Evolutionary conservation across 768 basidiomycete species (phyloP).

Genomic region (Naganishia antarctica): DNA sequence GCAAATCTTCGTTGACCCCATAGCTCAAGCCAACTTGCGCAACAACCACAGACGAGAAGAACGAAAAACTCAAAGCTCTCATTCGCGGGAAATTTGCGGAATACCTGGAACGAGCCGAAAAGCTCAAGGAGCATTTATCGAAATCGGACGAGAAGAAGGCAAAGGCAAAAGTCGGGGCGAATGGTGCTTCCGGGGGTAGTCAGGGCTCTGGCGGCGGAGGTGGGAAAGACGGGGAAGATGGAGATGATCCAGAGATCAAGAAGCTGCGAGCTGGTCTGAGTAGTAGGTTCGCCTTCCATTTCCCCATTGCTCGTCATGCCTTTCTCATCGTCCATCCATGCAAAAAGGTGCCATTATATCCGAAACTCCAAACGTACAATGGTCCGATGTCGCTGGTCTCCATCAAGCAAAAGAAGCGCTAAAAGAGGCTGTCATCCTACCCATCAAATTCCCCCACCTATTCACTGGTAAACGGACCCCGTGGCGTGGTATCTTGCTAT

Average conservation of each 20-base stretch:
- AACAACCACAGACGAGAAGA: slow-evolving; percentile 90
- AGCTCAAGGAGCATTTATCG: slow-evolving; percentile 75
- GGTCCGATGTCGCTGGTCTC: slow-evolving; percentile 98
- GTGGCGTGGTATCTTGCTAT: slow-evolving; percentile 91
- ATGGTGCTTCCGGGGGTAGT: slow-evolving; percentile 48
- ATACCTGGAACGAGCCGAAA: slow-evolving; percentile 86
- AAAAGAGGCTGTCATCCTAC: slow-evolving; percentile 98
- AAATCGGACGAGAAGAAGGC: slow-evolving; percentile 62
- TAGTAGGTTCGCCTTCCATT: slow-evolving; percentile 42
- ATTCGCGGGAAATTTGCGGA: slow-evolving; percentile 84
- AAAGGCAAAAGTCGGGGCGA: slow-evolving; percentile 56
- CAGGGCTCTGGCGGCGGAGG: slow-evolving; percentile 49
- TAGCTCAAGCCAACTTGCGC: neutral
- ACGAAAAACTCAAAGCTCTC: slow-evolving; percentile 79
- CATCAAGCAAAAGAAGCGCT: slow-evolving; percentile 90
- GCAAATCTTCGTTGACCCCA: neutral
- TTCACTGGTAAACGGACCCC: slow-evolving; percentile 98
- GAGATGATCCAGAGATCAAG: slow-evolving; percentile 85
- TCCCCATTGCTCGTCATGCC: neutral
- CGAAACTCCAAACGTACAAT: slow-evolving; percentile 91
- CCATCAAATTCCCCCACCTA: slow-evolving; percentile 97
- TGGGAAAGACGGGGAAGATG: slow-evolving; percentile 58
- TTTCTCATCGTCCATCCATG: neutral
- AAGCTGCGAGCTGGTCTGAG: slow-evolving; percentile 88
- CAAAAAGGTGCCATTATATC: slow-evolving; percentile 69